Evolutionary conservation across 306 rosid species (phyloP), one percentile per base, ranked within the genome.

Genomic region (Sphenostylis stenocarpa): DNA sequence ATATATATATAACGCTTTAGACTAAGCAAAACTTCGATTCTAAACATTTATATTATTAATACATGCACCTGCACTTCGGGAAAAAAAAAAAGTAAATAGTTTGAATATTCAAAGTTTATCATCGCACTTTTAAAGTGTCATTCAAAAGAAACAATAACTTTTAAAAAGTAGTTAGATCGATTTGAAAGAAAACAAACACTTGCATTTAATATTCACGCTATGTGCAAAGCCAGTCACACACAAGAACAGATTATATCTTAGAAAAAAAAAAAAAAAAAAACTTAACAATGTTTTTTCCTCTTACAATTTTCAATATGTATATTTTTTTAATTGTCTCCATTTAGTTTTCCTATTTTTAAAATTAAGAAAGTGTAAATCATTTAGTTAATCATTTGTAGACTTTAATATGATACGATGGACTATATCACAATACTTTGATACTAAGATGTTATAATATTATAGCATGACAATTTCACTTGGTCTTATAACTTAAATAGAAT

Each of bases 111-210:
- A 75, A 67, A 75, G 75, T 76, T 56, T 26, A 26, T 66, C 31
- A n/a, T 55, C 45, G 13, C 72, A 74, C 72, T 80, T 72, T 41
- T 57, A 74, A 74, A 74, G 21, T 74, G 55, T 60, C 73, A 48
- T 60, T 75, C 44, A 61, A 81, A 69, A 49, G 52, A 69, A 72
- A 39, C 67, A 34, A 49, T n/a, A 16, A 62, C 77, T 69, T 81
- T 75, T 61, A 15, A 51, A 81, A 81, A 75, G 81, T 24, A 36
- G 26, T 72, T 67, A 14, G 33, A 45, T 68, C 16, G 45, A 73
- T 73, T 81, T 68, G 33, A 67, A 67, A 75, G 67, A 45, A 75
- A 68, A 15, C 67, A 64, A 33, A 48, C 15, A 51, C 55, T 20
- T 75, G 33, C 8, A 51, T 64, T 48, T 49, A 64, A 49, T 49